Evolutionary conservation across 352 stramenopile species (phyloP).

Genomic region (Blastocystis sp.): DNA sequence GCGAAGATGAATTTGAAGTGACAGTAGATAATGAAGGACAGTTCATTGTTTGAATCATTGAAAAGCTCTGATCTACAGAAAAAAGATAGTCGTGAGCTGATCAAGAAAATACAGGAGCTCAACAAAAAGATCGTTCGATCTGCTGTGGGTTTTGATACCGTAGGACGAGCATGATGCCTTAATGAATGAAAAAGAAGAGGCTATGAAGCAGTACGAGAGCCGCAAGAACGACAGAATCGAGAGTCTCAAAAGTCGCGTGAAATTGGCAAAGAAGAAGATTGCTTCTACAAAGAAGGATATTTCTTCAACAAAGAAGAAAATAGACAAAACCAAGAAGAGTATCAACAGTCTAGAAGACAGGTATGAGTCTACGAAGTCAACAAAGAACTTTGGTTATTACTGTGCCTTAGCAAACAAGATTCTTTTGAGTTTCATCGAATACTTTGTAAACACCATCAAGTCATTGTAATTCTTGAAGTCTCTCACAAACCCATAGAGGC

Average conservation of each 20-base stretch:
- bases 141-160: not conserved
- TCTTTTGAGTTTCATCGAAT: not conserved
- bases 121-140: not conserved
- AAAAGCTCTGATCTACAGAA: not conserved
- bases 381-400: not conserved
- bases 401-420: not conserved
- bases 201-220: not conserved
- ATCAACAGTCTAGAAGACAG: not conserved
- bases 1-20: constrained; percentile 12
- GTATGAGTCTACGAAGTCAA: not conserved
- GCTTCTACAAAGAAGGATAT: constrained; percentile 1
- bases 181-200: not conserved
- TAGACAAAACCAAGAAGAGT: not conserved
- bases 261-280: not conserved
- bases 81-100: not conserved
- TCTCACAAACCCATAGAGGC: no score
- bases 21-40: not conserved
- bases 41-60: not conserved
- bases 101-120: not conserved
- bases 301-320: not conserved
- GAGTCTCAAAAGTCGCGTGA: not conserved
- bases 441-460: no score
- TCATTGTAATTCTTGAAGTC: no score
- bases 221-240: constrained; percentile 10
- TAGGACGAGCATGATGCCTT: not conserved